These are phyloP conservation scores for Eremothecium sinecaudum DNA, from an alignment of 1,139 yeast genomes.

Conservation along the genomic window DNA sequence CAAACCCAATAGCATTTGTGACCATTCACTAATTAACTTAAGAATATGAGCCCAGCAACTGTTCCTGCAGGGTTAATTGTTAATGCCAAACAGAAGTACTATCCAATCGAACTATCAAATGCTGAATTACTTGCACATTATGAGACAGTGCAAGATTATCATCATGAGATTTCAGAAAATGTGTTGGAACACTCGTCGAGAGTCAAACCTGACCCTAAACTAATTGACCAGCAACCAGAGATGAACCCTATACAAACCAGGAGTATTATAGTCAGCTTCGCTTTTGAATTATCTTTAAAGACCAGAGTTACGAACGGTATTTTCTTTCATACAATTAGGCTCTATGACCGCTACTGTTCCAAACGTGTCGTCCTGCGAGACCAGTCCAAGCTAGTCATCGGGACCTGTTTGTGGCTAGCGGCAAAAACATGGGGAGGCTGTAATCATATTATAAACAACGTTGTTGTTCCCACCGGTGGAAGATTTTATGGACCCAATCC, in stretches of 20 bases:
- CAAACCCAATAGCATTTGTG: too few relatives aligned
- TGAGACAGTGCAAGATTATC: conserved; percentile 42
- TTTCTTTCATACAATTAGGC: conserved; percentile 46
- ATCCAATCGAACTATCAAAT: conserved; percentile 43
- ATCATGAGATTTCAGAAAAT: conserved; percentile 40
- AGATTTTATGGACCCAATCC: conserved; percentile 57
- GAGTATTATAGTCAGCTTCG: conserved; percentile 45
- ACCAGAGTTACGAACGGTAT: conserved; percentile 54
- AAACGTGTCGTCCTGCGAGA: conserved; percentile 52
- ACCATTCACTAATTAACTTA: too few relatives aligned
- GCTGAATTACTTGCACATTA: conserved; percentile 43
- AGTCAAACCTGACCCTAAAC: conserved; percentile 43
- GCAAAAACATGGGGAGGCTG: conserved; percentile 62
- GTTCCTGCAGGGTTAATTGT: conserved; percentile 29
- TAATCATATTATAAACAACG: conserved; percentile 51
- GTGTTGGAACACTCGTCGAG: conserved; percentile 33
- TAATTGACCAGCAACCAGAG: conserved; percentile 58
- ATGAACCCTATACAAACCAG: conserved; percentile 42
- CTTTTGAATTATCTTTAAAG: conserved; percentile 48
- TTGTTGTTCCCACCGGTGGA: conserved; percentile 44
- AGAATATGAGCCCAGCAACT: too few relatives aligned
- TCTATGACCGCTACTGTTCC: conserved; percentile 59
- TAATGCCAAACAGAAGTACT: conserved; percentile 35
- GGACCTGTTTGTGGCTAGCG: conserved; percentile 60
- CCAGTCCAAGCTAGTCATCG: conserved; percentile 53